Base-by-base conservation (phyloP, 164 flowering plant species). In the Buxus sempervirens region DNA sequence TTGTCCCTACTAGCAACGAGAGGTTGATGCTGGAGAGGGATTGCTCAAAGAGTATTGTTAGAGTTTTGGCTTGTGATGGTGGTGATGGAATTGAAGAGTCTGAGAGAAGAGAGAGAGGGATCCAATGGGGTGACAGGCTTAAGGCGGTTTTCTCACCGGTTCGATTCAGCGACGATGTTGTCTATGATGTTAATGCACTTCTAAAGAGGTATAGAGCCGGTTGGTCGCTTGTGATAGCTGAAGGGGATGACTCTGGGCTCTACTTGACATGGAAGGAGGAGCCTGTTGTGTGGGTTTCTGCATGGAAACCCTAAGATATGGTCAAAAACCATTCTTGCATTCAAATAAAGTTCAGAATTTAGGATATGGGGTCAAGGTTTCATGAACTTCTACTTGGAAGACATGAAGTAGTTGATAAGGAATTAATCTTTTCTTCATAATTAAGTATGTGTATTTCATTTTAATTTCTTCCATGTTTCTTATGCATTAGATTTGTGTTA, bases 281-380 rank as follows among this genome's bases (percentile, higher is more conserved):
- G 82, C 85, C 90, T 70, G 90, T 91, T 71, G 96, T 91, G 62
- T 94, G 97, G 97, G 89, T 96, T 23, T 83, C 86, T 66, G 94
- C 96, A 26, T 91, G 98, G 96, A 83, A 79, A 82, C 88, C 93
- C 21, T 85, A 68, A 66, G n/a, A n/a, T n/a, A n/a, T n/a, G n/a
- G n/a, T n/a, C n/a, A n/a, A n/a, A n/a, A n/a, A n/a, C n/a, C n/a
- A n/a, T n/a, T n/a, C n/a, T n/a, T n/a, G n/a, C n/a, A n/a, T n/a
- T n/a, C n/a, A n/a, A n/a, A n/a, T n/a, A n/a, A n/a, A n/a, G n/a
- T n/a, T n/a, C n/a, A n/a, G n/a, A n/a, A n/a, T n/a, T n/a, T n/a
- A n/a, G n/a, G n/a, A n/a, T n/a, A n/a, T n/a, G n/a, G n/a, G n/a
- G n/a, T n/a, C n/a, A n/a, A n/a, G n/a, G n/a, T n/a, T n/a, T n/a